These are phyloP conservation scores for Cystofilobasidium macerans DNA, from an alignment of 768 basidiomycete genomes.

Conservation along the genomic window DNA sequence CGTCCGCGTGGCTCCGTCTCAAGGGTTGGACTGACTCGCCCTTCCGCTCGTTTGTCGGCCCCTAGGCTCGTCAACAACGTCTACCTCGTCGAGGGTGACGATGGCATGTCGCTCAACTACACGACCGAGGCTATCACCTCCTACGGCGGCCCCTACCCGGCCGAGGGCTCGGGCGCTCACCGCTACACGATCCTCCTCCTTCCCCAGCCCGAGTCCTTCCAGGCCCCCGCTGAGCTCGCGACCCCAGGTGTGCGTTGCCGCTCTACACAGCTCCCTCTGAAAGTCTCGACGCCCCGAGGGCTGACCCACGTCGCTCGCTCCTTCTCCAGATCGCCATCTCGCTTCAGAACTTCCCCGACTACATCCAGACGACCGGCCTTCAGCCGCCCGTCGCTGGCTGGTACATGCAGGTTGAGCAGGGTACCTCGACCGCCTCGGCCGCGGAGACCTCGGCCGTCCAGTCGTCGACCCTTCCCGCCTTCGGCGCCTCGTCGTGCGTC, in stretches of 20 bases:
- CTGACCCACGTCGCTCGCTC: neutral
- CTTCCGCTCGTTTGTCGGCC: neutral
- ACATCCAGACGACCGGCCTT: constrained; percentile 49
- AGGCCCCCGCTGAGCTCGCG: constrained; percentile 50
- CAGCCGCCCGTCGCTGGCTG: constrained; percentile 56
- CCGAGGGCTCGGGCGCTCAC: constrained; percentile 60
- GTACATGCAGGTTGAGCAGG: constrained; percentile 61
- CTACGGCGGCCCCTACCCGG: constrained; percentile 30
- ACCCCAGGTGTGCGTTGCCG: constrained; percentile 36
- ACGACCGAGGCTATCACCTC: constrained; percentile 31
- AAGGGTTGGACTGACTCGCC: neutral
- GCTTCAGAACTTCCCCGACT: constrained; percentile 49
- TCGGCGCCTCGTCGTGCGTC: constrained; percentile 1
- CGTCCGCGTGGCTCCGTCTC: too few species aligned
- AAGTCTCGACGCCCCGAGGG: too few species aligned
- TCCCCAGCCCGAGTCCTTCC: constrained; percentile 53
- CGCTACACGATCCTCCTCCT: constrained; percentile 61
- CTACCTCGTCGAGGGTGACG: constrained; percentile 26
- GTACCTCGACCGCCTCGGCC: constrained; percentile 47
- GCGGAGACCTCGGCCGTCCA: constrained; percentile 56
- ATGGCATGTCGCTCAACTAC: constrained; percentile 32
- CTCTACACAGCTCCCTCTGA: neutral
- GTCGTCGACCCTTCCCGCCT: constrained; percentile 48
- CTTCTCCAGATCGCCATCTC: constrained; percentile 41
- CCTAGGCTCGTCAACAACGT: constrained; percentile 59